Percentiles rank a stretch among this genome's conserved stretches.
phyloP scores from a whole-genome alignment of 306 rosid species.

The Sicyos baderoa region DNA sequence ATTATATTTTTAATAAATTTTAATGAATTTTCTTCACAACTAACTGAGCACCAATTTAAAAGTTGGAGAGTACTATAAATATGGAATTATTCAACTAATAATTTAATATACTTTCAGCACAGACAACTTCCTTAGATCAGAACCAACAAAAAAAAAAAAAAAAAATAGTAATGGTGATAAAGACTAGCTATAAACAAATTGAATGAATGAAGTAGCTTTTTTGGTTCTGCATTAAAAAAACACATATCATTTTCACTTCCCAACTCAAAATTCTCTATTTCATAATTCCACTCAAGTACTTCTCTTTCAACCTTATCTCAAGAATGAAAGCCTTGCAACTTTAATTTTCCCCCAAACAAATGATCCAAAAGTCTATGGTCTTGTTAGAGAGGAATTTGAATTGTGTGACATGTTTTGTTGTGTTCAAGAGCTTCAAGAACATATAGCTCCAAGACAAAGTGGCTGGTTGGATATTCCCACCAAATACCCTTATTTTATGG shows the following conservation, averaged over 20 bases:
- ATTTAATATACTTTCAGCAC: not conserved
- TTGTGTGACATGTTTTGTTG: conserved; percentile 10
- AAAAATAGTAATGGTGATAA: not conserved
- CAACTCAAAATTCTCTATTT: not conserved
- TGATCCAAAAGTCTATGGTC: conserved; percentile 4
- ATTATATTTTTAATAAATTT: too few species aligned
- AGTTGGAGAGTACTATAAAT: too few species aligned
- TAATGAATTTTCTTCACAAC: too few species aligned
- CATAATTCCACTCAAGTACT: not conserved
- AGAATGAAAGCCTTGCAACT: not conserved
- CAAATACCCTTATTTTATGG: conserved; percentile 11
- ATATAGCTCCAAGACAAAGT: not conserved
- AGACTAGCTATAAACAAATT: not conserved
- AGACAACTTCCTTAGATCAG: not conserved
- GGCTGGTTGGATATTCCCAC: conserved; percentile 9
- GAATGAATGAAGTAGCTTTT: not conserved
- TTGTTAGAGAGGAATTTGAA: not conserved
- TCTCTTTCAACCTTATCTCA: conserved; percentile 1
- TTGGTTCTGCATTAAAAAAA: not conserved
- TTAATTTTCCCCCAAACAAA: conserved; percentile 1
- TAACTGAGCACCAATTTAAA: too few species aligned
- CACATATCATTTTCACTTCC: conserved; percentile 2
- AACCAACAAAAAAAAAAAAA: not conserved
- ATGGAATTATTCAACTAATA: not conserved
- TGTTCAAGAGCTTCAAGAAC: conserved; percentile 7